phyloP scores from a whole-genome alignment of 352 stramenopile genomes.

The Aphanomyces astaci region DNA sequence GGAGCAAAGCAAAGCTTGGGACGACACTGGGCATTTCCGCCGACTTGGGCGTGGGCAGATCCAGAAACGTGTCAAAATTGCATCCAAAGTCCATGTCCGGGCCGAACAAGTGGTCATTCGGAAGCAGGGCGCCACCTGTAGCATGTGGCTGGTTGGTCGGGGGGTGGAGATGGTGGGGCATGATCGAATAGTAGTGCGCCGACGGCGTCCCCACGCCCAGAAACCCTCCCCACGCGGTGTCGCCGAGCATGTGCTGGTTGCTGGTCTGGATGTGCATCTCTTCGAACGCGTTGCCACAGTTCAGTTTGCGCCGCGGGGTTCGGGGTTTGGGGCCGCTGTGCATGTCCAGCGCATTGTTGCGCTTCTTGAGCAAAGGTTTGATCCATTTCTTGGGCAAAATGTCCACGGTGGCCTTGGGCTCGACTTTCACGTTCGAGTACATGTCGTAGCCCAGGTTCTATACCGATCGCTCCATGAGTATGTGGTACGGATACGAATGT shows the following conservation, averaged over 20 bases:
- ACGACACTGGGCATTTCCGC: constrained; percentile 32
- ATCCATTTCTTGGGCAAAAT: constrained; percentile 29
- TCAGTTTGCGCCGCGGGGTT: constrained; percentile 56
- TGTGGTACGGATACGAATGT: neutral
- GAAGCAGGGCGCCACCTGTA: neutral
- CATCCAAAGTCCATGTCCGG: constrained; percentile 49
- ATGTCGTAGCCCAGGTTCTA: neutral
- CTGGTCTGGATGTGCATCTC: constrained; percentile 38
- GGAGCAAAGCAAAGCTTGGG: neutral
- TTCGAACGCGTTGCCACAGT: constrained; percentile 52
- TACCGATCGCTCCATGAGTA: neutral
- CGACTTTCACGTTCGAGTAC: constrained; percentile 8
- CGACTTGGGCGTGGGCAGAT: constrained; percentile 58
- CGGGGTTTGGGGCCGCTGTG: constrained; percentile 46
- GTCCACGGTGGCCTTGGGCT: constrained; percentile 11
- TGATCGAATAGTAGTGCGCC: neutral
- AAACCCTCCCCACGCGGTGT: constrained; percentile 32
- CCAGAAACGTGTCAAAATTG: constrained; percentile 65
- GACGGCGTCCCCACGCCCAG: constrained; percentile 60
- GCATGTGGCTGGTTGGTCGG: neutral
- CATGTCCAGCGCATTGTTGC: constrained; percentile 43
- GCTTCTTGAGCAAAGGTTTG: constrained; percentile 61
- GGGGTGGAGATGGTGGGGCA: neutral
- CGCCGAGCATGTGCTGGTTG: constrained; percentile 4
- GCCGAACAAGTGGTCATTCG: constrained; percentile 37